phyloP scores from a whole-genome alignment of 306 rosid species.

The Vigna nakashimae region DNA sequence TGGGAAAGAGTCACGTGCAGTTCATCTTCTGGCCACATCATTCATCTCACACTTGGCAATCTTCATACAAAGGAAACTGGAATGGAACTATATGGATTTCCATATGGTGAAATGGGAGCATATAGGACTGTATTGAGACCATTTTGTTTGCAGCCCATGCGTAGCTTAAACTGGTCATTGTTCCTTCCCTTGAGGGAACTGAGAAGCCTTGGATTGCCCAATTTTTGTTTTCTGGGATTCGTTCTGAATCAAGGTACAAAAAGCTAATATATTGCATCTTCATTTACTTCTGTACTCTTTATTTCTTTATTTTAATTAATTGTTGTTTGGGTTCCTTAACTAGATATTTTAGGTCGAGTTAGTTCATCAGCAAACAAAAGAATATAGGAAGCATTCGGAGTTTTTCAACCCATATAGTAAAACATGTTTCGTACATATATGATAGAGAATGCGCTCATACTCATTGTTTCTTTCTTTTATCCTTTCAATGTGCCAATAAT shows the following conservation, averaged over 20 bases:
- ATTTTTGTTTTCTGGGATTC: background rate
- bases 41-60: background rate
- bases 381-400: too few relatives aligned
- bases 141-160: background rate
- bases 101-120: background rate
- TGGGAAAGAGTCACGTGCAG: constrained; percentile 15
- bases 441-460: too few relatives aligned
- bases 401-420: too few relatives aligned
- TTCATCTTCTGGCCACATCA: background rate
- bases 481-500: too few relatives aligned
- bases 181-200: background rate
- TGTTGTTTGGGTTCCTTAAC: too few relatives aligned
- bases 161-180: constrained; percentile 9
- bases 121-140: accelerated
- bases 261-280: background rate
- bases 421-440: too few relatives aligned
- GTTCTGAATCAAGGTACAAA: background rate
- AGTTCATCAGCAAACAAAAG: too few relatives aligned
- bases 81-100: too few relatives aligned
- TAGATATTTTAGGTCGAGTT: too few relatives aligned
- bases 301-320: too few relatives aligned
- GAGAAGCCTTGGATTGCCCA: background rate
- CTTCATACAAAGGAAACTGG: background rate
- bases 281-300: background rate
- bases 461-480: too few relatives aligned